phyloP scores from a whole-genome alignment of 208 protist species.

The Leishmania tropica region DNA sequence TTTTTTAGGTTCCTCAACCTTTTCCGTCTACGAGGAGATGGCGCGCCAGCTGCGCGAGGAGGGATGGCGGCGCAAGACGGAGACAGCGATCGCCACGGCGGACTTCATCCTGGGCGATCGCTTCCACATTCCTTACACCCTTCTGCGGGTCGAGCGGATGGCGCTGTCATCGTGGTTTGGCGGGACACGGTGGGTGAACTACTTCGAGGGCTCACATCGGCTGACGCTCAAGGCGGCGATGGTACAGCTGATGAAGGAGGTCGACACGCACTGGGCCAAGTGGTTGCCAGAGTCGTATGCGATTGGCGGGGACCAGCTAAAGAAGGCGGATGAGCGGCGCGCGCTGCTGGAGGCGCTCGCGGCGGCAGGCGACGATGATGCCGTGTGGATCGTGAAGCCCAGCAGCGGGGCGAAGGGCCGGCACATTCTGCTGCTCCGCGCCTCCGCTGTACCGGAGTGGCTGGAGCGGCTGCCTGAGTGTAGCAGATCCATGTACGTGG shows the following conservation, averaged over 20 bases:
- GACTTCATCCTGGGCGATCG: constrained; percentile 85
- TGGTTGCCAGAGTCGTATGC: constrained; percentile 87
- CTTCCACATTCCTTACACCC: constrained; percentile 76
- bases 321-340: constrained; percentile 55
- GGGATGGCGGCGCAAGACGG: constrained; percentile 50
- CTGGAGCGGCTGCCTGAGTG: constrained; percentile 36
- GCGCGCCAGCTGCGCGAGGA: constrained; percentile 55
- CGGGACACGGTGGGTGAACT: constrained; percentile 86
- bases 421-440: constrained; percentile 61
- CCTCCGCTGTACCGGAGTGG: constrained; percentile 38
- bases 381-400: constrained; percentile 90
- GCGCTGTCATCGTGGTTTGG: constrained; percentile 52
- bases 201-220: constrained; percentile 82
- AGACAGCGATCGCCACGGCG: constrained; percentile 34
- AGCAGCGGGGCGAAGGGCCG: constrained; percentile 81
- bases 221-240: constrained; percentile 88
- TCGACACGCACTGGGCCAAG: constrained; percentile 39
- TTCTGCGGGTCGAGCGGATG: constrained; percentile 66
- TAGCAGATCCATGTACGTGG: constrained; percentile 53
- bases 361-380: constrained; percentile 17
- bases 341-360: constrained; percentile 41
- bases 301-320: constrained; percentile 62
- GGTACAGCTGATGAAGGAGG: constrained; percentile 53
- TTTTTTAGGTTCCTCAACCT: constrained; percentile 61
- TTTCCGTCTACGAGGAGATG: constrained; percentile 90